phyloP scores from a whole-genome alignment of 176 grass and related monocot species.

The Chloris gayana region DNA sequence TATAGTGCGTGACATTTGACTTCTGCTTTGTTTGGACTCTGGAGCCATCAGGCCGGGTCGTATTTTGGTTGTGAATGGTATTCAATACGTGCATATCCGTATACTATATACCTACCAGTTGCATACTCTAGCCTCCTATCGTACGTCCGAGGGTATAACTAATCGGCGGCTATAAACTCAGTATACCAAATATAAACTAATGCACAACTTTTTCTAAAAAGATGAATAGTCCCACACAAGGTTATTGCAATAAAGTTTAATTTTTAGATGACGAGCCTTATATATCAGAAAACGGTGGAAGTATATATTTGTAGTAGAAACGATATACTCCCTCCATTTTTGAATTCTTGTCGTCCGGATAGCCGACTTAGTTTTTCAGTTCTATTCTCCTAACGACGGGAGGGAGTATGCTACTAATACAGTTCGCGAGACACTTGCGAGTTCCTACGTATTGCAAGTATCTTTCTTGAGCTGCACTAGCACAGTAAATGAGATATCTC shows the following conservation, averaged over 20 bases:
- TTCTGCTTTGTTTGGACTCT: neutral
- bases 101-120: neutral
- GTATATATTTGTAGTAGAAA: too few relatives aligned
- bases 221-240: too few relatives aligned
- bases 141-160: neutral
- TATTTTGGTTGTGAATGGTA: neutral
- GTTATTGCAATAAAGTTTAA: too few relatives aligned
- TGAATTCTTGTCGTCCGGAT: too few relatives aligned
- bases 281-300: too few relatives aligned
- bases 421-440: too few relatives aligned
- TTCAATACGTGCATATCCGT: constrained; percentile 1
- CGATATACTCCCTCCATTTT: too few relatives aligned
- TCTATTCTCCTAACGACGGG: too few relatives aligned
- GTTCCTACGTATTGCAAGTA: neutral
- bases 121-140: neutral
- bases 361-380: too few relatives aligned
- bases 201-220: too few relatives aligned
- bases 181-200: neutral
- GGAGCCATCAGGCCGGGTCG: neutral
- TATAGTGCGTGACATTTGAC: constrained; percentile 23
- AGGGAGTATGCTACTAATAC: too few relatives aligned
- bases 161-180: neutral
- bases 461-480: constrained; percentile 40
- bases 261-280: too few relatives aligned
- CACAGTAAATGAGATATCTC: neutral